Percentiles rank a stretch among this genome's conserved stretches.
Evolutionary conservation across 2,329 filamentous ascomycete species (phyloP).

Genomic region (Fusarium albosuccineum): DNA sequence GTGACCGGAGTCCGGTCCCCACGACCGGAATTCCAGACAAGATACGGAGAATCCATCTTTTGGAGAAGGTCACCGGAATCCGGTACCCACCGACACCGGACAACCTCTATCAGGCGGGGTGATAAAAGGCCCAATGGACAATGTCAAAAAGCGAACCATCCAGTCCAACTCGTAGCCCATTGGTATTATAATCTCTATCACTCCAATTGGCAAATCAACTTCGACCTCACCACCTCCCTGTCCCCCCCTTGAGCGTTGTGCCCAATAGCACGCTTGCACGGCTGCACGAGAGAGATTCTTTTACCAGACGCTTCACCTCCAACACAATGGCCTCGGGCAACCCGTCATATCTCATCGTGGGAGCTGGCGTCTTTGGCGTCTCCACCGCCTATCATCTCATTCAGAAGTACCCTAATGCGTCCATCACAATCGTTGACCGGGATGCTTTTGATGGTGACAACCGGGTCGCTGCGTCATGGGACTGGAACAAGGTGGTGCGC

Average conservation of each 20-base stretch:
- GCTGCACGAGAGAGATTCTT: background rate
- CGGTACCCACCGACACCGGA: conserved; percentile 35
- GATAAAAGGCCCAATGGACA: conserved; percentile 34
- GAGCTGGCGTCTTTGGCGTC: conserved; percentile 74
- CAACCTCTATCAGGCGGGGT: conserved; percentile 31
- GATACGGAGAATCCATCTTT: conserved; percentile 30
- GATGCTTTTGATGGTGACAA: conserved; percentile 62
- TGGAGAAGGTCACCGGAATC: conserved; percentile 30
- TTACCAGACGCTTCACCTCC: background rate
- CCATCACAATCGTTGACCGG: conserved; percentile 70
- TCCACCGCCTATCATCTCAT: conserved; percentile 75
- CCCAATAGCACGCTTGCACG: conserved; percentile 18
- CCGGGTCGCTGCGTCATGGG: conserved; percentile 73
- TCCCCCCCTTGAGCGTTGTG: conserved; percentile 4
- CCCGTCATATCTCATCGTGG: conserved; percentile 68
- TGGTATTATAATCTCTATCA: background rate
- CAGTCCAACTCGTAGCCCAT: background rate
- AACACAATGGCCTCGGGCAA: conserved; percentile 39
- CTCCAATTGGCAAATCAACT: conserved; percentile 24
- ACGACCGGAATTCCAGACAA: conserved; percentile 35
- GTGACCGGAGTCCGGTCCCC: conserved; percentile 29
- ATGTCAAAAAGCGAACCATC: conserved; percentile 15
- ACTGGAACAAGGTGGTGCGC: conserved; percentile 54
- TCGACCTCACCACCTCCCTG: background rate
- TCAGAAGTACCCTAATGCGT: conserved; percentile 61